These are phyloP conservation scores for Starmerella bacillaris DNA, from an alignment of 805 yeast genomes.

Conservation along the genomic window DNA sequence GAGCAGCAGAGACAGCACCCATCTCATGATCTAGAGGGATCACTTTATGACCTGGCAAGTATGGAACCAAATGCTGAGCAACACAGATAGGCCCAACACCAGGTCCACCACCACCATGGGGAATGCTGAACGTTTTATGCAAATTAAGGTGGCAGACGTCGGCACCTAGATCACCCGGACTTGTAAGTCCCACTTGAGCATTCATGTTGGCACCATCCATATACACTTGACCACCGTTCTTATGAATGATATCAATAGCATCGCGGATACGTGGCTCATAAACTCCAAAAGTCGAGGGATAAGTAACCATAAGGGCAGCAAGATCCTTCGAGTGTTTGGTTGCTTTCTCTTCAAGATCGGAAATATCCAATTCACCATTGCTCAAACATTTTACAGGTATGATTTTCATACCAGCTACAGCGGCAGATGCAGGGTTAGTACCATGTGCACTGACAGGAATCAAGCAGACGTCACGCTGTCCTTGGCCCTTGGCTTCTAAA, in stretches of 20 bases:
- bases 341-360: conserved; percentile 58
- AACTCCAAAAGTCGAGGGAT: conserved; percentile 92
- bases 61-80: conserved; percentile 56
- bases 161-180: conserved; percentile 95
- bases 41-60: conserved; percentile 63
- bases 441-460: conserved; percentile 98
- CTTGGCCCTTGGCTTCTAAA: conserved; percentile 50
- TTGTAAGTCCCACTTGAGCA: conserved; percentile 93
- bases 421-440: conserved; percentile 96
- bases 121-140: conserved; percentile 93
- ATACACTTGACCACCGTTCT: conserved; percentile 85
- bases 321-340: conserved; percentile 46
- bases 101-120: conserved; percentile 99
- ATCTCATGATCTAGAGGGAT: conserved; percentile 28
- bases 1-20: conserved; percentile 71
- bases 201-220: conserved; percentile 99
- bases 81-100: conserved; percentile 98
- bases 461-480: conserved; percentile 64
- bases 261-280: conserved; percentile 79
- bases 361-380: conserved; percentile 73
- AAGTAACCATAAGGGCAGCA: conserved; percentile 91
- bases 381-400: conserved; percentile 74
- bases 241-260: conserved; percentile 74
- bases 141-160: conserved; percentile 94
- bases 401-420: conserved; percentile 90